Conservation (phyloP, 257 asterid genomes). For the Thymus quinquecostatus region DNA sequence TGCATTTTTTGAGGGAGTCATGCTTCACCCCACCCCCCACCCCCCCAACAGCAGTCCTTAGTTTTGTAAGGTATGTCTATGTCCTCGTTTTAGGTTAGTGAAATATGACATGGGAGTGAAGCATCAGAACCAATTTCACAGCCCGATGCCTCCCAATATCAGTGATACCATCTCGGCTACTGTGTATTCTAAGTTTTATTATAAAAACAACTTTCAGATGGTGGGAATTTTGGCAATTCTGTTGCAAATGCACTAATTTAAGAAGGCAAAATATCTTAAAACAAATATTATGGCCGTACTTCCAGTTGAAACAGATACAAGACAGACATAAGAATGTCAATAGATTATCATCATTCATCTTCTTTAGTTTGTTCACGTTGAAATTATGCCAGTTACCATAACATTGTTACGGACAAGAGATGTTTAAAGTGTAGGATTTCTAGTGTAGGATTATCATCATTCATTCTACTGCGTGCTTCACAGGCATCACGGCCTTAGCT, state of each 20-base stretch:
- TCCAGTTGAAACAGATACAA: background rate
- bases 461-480: slow-evolving; percentile 8
- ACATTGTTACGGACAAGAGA: background rate
- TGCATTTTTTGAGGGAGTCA: background rate
- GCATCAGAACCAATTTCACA: background rate
- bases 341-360: slow-evolving; percentile 3
- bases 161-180: background rate
- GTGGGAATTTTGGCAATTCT: background rate
- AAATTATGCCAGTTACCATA: slow-evolving; percentile 7
- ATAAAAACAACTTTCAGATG: background rate
- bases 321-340: background rate
- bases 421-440: slow-evolving; percentile 14
- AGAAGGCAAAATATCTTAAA: background rate
- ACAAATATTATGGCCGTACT: slow-evolving; percentile 5
- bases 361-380: background rate
- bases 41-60: background rate
- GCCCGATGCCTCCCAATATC: background rate
- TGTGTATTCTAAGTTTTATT: background rate
- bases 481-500: slow-evolving; percentile 83
- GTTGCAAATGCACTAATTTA: background rate
- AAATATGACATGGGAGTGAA: slow-evolving; percentile 1
- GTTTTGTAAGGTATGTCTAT: background rate
- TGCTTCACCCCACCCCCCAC: background rate
- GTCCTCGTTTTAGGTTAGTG: slow-evolving; percentile 6
- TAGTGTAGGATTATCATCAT: background rate